Percentiles rank a stretch among this genome's conserved stretches.
These are phyloP conservation scores for Fraxinus excelsior DNA, from an alignment of 257 asterid species.

Conservation along the genomic window DNA sequence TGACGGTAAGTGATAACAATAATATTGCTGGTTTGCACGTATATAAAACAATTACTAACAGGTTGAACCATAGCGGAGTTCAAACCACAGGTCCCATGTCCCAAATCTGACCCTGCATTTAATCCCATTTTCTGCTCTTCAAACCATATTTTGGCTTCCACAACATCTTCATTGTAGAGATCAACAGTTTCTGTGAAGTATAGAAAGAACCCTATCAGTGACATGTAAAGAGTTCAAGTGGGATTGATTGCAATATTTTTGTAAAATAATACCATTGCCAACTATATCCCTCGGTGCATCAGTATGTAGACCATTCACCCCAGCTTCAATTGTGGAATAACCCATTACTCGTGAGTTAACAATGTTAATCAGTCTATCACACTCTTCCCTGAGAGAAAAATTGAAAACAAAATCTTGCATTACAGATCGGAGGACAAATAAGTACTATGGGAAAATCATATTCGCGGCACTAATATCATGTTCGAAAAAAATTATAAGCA, in stretches of 20 bases:
- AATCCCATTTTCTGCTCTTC: constrained; percentile 60
- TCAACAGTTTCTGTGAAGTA: constrained; percentile 49
- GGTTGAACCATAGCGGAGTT: constrained; percentile 33
- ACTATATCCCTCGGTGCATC: constrained; percentile 33
- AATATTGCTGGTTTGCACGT: neutral
- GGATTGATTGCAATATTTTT: constrained; percentile 12
- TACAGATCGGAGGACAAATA: neutral
- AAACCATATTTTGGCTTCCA: constrained; percentile 79
- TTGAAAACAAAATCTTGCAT: constrained; percentile 14
- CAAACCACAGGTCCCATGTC: constrained; percentile 35
- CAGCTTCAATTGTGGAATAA: constrained; percentile 37
- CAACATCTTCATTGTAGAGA: constrained; percentile 48
- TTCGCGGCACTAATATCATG: neutral
- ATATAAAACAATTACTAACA: constrained; percentile 33
- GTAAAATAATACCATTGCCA: constrained; percentile 43
- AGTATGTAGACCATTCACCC: constrained; percentile 34
- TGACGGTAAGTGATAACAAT: neutral
- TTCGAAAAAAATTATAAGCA: too few relatives aligned
- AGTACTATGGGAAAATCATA: neutral
- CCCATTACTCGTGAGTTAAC: constrained; percentile 70
- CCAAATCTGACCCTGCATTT: constrained; percentile 45
- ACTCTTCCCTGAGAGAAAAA: constrained; percentile 62
- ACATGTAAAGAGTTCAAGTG: constrained; percentile 8
- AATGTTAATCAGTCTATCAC: constrained; percentile 57
- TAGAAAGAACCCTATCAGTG: constrained; percentile 18